A percentile compares a stretch with the other conserved stretches of the same genome.
Evolutionary conservation across 1,284 basidiomycete species (phyloP).

Genomic region (Boletellus deceptivus): DNA sequence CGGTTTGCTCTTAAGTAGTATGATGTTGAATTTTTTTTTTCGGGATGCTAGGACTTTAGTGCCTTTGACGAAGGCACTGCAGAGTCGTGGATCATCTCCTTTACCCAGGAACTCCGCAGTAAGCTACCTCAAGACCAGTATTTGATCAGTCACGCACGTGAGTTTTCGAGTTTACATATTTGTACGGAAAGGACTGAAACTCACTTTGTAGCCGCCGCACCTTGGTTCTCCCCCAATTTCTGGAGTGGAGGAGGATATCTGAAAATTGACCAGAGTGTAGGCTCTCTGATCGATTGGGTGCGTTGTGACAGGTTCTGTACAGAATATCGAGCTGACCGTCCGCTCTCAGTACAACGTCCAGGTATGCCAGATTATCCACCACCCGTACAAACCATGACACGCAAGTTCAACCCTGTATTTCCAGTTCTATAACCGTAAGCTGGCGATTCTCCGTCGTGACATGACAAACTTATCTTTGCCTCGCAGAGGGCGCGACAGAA

Average conservation of each 20-base stretch:
- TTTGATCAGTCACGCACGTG: constrained; percentile 39
- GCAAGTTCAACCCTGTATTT: constrained; percentile 16
- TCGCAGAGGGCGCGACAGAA: background rate
- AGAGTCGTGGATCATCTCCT: constrained; percentile 43
- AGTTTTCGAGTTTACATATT: background rate
- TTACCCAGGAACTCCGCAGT: constrained; percentile 40
- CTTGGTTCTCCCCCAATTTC: constrained; percentile 26
- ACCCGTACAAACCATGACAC: background rate
- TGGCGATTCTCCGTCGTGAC: too few species aligned
- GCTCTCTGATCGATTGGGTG: constrained; percentile 54
- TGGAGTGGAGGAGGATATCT: constrained; percentile 52
- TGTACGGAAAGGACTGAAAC: background rate
- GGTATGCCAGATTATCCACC: constrained; percentile 21
- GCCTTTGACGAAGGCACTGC: constrained; percentile 42
- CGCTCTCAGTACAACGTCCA: constrained; percentile 42
- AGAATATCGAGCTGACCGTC: background rate
- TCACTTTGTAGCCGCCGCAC: constrained; percentile 23
- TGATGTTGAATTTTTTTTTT: background rate
- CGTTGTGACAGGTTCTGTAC: background rate
- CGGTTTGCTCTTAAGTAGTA: background rate
- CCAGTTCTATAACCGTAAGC: constrained; percentile 63
- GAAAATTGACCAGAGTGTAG: constrained; percentile 51
- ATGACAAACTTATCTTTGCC: background rate
- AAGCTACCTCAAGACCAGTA: constrained; percentile 35
- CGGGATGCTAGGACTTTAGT: constrained; percentile 44